These are phyloP conservation scores for Cystoisospora suis DNA, from an alignment of 169 alveolate species.

Conservation along the genomic window DNA sequence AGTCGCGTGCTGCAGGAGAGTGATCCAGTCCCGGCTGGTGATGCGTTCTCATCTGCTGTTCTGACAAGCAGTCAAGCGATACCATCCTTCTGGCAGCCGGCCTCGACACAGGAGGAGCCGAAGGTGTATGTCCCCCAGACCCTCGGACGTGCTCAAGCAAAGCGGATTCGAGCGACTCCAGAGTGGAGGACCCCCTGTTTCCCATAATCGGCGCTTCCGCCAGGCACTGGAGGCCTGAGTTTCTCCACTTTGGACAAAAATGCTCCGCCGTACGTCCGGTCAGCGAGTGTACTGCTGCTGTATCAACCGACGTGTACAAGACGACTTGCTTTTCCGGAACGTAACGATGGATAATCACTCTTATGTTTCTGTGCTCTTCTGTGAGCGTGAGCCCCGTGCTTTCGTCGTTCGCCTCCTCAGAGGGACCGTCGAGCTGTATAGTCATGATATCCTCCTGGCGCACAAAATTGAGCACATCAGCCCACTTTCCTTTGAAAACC, in stretches of 20 bases:
- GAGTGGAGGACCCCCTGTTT: too few species aligned
- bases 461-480: slow-evolving; percentile 19
- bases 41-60: too few species aligned
- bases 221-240: not conserved
- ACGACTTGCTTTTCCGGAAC: not conserved
- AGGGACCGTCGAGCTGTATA: not conserved
- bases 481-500: not conserved
- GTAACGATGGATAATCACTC: not conserved
- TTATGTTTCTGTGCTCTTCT: not conserved
- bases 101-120: too few species aligned
- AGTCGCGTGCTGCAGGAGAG: too few species aligned
- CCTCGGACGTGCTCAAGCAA: too few species aligned
- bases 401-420: not conserved
- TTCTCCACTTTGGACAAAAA: not conserved
- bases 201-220: too few species aligned
- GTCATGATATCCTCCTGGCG: slow-evolving; percentile 19
- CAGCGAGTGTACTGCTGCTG: not conserved
- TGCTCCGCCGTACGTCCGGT: not conserved
- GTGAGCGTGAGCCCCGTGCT: not conserved
- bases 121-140: too few species aligned
- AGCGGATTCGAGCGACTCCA: too few species aligned
- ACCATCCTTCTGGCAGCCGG: too few species aligned
- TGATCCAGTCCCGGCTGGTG: too few species aligned
- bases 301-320: not conserved
- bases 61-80: too few species aligned